Base-by-base conservation (phyloP, 148 eudicot species). In the Polygonum maritimum region DNA sequence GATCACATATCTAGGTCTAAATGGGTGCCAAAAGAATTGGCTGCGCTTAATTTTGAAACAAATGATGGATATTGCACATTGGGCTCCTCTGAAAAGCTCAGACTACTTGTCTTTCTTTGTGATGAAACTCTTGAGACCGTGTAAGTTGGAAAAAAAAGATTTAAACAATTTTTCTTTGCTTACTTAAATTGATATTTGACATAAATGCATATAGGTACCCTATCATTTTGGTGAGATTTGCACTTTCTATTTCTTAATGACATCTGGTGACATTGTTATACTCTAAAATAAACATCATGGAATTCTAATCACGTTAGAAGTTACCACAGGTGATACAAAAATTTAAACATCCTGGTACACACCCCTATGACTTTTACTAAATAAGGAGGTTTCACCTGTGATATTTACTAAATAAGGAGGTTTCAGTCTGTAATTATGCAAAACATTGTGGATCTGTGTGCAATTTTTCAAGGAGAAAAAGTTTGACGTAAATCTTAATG, bases 101-200 rank as follows among this genome's bases (percentile, higher is more conserved):
- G 75, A 72, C 76, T 95, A 51, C 70, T 95, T 71, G 88, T 81
- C 44, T 84, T 87, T 77, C 84, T 95, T 55, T 95, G 99, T 77
- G 98, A 92, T 79, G 94, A 95, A 82, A 70, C 88, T 60, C 99
- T 95, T 76, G 80, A 79, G 78, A 89, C 91, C n/a, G 77, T 10
- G 97, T 95, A 84, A 86, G 93, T 81, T 21, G 10, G 51, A 62
- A 47, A 38, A 13, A 52, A 57, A 52, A 70, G 31, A 26, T 26
- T 70, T 2, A 60, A 31, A 11, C 1, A 13, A 63, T 13, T 63
- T 63, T 13, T 63, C 33, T 67, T 7, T 14, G 38, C 19, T 31
- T 14, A 36, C 3, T 6, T 67, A 35, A 19, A 44, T 67, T 67
- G 11, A 60, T 22, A 38, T 60, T 60, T 60, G 36, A 60, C 69